Percentiles rank a stretch among this genome's conserved stretches.
These are phyloP conservation scores for Graphilbum fragrans DNA, from an alignment of 2,329 filamentous ascomycete species.

Conservation along the genomic window DNA sequence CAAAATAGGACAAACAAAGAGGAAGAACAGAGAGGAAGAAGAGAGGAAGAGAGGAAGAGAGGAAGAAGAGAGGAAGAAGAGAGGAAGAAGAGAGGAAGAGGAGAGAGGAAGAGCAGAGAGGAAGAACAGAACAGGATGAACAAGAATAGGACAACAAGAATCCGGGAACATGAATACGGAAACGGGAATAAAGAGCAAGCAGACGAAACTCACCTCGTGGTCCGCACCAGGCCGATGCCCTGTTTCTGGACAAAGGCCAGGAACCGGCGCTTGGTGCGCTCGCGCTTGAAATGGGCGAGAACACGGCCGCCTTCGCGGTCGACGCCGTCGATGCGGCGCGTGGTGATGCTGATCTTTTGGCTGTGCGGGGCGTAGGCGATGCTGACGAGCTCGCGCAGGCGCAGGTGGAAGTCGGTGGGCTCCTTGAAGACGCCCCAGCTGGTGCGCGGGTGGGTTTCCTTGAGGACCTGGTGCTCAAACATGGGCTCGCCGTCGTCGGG, in stretches of 20 bases:
- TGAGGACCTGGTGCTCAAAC: conserved; percentile 43
- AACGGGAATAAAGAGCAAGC: too few relatives aligned
- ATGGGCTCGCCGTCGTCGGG: conserved; percentile 19
- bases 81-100: too few relatives aligned
- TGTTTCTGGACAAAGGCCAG: conserved; percentile 32
- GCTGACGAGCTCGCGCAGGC: conserved; percentile 31
- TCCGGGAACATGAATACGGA: too few relatives aligned
- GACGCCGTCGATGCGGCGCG: conserved; percentile 18
- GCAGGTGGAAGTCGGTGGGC: conserved; percentile 37
- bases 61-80: too few relatives aligned
- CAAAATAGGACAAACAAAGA: background rate
- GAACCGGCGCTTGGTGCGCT: conserved; percentile 40
- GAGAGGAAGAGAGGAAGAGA: too few relatives aligned
- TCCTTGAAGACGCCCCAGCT: conserved; percentile 38
- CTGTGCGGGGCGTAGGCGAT: conserved; percentile 30
- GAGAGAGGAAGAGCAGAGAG: too few relatives aligned
- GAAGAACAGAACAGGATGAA: too few relatives aligned
- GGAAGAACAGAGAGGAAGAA: background rate
- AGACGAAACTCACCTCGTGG: conserved; percentile 25
- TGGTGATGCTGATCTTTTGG: conserved; percentile 28
- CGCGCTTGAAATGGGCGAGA: conserved; percentile 38
- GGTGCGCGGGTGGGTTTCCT: conserved; percentile 24
- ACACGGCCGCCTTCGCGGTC: conserved; percentile 31
- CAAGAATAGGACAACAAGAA: too few relatives aligned
- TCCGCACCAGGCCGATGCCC: conserved; percentile 27